Evolutionary conservation across 176 grass and related monocot species (phyloP).

Genomic region (Cocos nucifera): DNA sequence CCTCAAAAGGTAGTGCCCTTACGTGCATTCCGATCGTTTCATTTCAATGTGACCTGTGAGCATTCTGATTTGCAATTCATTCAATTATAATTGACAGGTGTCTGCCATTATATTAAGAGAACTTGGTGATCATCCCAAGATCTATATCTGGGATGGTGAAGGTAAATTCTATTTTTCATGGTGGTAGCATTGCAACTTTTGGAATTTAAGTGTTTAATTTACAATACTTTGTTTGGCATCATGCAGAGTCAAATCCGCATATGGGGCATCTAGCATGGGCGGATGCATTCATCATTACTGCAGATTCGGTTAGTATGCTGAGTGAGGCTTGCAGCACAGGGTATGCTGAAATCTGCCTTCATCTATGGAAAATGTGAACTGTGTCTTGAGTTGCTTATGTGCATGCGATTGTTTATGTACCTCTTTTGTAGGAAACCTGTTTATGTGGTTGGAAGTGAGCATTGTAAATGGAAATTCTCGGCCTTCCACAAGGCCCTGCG

Average conservation of each 20-base stretch:
- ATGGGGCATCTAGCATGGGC: conserved; percentile 95
- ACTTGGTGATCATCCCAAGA: conserved; percentile 55
- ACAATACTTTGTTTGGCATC: not conserved
- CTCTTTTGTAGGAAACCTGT: conserved; percentile 69
- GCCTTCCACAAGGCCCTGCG: conserved; percentile 74
- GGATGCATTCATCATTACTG: conserved; percentile 90
- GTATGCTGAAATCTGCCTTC: conserved; percentile 19
- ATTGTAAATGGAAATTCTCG: conserved; percentile 88
- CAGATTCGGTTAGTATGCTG: conserved; percentile 85
- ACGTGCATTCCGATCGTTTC: too few relatives aligned
- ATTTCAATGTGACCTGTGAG: too few relatives aligned
- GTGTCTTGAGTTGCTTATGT: conserved; percentile 4
- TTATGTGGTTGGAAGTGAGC: conserved; percentile 79
- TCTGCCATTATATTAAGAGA: conserved; percentile 60
- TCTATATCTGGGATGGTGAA: conserved; percentile 79
- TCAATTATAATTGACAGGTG: conserved; percentile 30
- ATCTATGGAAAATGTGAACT: not conserved
- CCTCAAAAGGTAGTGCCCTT: conserved; percentile 46
- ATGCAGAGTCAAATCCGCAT: conserved; percentile 74
- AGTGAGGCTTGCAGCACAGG: conserved; percentile 94
- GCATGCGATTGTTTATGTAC: conserved; percentile 16
- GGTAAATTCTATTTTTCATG: conserved; percentile 36
- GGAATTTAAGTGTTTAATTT: not conserved
- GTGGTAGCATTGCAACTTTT: not conserved
- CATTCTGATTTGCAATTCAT: too few relatives aligned